Conservation (phyloP, 148 eudicot species). For the Cornus controversa region DNA sequence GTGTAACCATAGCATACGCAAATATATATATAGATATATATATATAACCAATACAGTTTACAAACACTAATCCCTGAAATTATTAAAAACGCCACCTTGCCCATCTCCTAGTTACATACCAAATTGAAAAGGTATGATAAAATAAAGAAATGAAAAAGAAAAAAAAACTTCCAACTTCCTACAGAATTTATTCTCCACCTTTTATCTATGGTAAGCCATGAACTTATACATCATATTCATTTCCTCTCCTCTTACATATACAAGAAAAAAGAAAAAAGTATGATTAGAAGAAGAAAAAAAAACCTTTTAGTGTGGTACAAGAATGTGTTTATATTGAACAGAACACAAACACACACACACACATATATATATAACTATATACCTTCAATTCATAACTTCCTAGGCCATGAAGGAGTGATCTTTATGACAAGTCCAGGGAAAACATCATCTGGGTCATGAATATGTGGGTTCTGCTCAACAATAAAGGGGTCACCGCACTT, state of each 20-base stretch:
- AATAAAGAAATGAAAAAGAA: no score
- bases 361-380: no score
- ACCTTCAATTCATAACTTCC: not conserved
- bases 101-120: not conserved
- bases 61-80: no score
- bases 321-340: not conserved
- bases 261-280: no score
- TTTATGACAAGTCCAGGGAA: conserved; percentile 17
- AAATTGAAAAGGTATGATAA: no score
- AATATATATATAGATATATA: no score
- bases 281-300: no score
- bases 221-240: not conserved
- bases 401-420: conserved; percentile 9
- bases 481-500: conserved; percentile 22
- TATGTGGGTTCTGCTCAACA: conserved; percentile 13
- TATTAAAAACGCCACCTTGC: not conserved
- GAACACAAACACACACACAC: no score
- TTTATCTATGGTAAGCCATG: no score
- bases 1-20: no score
- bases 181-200: no score
- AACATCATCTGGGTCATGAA: conserved; percentile 20
- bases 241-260: not conserved
- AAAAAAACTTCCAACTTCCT: no score
- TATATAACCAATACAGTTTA: not conserved
- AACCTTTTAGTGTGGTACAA: not conserved